Percentiles rank a stretch among this genome's conserved stretches.
phyloP scores from a whole-genome alignment of 169 alveolate genomes.

The Plasmodium cynomolgi region DNA sequence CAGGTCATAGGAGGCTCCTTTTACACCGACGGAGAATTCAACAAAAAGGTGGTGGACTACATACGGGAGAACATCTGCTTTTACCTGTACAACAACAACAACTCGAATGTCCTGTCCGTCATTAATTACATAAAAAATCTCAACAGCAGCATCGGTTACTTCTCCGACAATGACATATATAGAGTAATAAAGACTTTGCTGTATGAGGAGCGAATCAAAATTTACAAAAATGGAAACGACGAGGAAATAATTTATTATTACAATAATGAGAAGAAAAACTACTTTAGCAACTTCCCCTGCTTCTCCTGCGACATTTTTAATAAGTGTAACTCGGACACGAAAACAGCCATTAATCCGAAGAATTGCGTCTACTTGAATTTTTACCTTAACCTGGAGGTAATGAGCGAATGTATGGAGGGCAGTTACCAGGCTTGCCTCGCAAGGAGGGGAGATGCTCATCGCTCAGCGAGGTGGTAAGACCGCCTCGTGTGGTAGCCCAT shows the following conservation, averaged over 20 bases:
- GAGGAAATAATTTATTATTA: slow-evolving; percentile 66
- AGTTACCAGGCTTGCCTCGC: neutral
- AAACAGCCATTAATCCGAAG: slow-evolving; percentile 61
- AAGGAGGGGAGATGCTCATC: neutral
- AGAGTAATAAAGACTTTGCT: slow-evolving; percentile 61
- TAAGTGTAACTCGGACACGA: slow-evolving; percentile 70
- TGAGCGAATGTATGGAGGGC: neutral
- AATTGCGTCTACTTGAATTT: slow-evolving; percentile 57
- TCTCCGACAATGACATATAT: slow-evolving; percentile 65
- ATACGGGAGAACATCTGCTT: slow-evolving; percentile 78
- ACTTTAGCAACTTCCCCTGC: slow-evolving; percentile 49
- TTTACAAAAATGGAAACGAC: slow-evolving; percentile 36
- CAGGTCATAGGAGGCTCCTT: slow-evolving; percentile 93
- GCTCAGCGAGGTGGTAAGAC: neutral
- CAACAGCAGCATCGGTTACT: slow-evolving; percentile 57
- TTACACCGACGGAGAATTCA: slow-evolving; percentile 92
- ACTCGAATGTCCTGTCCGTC: slow-evolving; percentile 76
- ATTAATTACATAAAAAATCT: slow-evolving; percentile 70
- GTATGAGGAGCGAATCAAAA: slow-evolving; percentile 60
- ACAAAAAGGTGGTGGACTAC: slow-evolving; percentile 90
- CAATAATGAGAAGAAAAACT: slow-evolving; percentile 65
- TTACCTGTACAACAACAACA: slow-evolving; percentile 72
- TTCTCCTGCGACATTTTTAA: slow-evolving; percentile 73
- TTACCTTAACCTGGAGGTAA: slow-evolving; percentile 69
- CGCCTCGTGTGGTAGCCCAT: neutral